Percentiles rank a stretch among this genome's conserved stretches.
Conservation (phyloP, 345 rosid genomes). For the Odontarrhena argentea region DNA sequence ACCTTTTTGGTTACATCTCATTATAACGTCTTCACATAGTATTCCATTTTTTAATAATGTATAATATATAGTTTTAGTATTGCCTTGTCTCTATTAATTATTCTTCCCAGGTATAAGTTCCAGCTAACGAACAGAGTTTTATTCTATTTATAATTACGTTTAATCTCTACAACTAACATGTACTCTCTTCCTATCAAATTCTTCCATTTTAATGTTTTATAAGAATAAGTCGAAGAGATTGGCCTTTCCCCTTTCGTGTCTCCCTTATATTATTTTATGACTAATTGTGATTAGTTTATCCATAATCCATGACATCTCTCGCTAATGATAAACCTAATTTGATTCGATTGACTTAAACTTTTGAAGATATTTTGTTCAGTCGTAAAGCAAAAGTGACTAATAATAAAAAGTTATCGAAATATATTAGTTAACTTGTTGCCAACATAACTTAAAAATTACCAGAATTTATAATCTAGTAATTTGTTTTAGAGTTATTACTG, state of each 20-base stretch:
- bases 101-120: conserved; percentile 25
- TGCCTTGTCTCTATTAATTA: conserved; percentile 3
- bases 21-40: conserved; percentile 21
- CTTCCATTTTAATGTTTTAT: conserved; percentile 15
- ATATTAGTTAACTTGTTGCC: no score
- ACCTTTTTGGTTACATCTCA: conserved; percentile 23
- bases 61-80: conserved; percentile 24
- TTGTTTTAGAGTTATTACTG: no score
- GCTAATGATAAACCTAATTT: neutral
- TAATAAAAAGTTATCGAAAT: neutral
- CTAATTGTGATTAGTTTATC: neutral
- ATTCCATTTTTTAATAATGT: conserved; percentile 27
- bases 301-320: neutral
- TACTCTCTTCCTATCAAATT: conserved; percentile 8
- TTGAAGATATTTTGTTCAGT: neutral
- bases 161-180: conserved; percentile 18
- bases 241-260: neutral
- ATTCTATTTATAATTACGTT: neutral
- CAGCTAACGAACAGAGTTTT: conserved; percentile 32
- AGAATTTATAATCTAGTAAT: no score
- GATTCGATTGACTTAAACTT: neutral
- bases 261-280: neutral
- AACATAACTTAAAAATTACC: no score
- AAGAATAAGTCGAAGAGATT: neutral
- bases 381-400: neutral